phyloP scores from a whole-genome alignment of 345 rosid species.

The thale cress (Arabidopsis thaliana) region TAIR10.1 NC_003070.9:20269001-20269500 shows the following conservation, averaged over 20 bases:
- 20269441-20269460: background rate
- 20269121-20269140: conserved; percentile 62
- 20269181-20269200: conserved; percentile 62
- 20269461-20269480: background rate
- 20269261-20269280: background rate
- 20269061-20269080: conserved; percentile 65
- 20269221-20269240: background rate
- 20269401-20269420: conserved; percentile 36
- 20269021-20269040: conserved; percentile 68
- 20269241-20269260: conserved; percentile 6
- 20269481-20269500: background rate
- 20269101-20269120: conserved; percentile 59
- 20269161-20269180: conserved; percentile 58
- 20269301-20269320: background rate
- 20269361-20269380: conserved; percentile 50
- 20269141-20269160: conserved; percentile 56
- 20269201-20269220: conserved; percentile 45
- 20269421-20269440: conserved; percentile 15
- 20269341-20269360: conserved; percentile 47
- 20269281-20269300: background rate
- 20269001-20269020: conserved; percentile 67
- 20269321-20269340: background rate
- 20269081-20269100: conserved; percentile 61
- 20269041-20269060: conserved; percentile 66
- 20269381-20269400: conserved; percentile 56